Evolutionary conservation across 2,329 filamentous ascomycete species (phyloP), one percentile per base, ranked within the genome.

Genomic region (Calonectria pseudoturangicola): DNA sequence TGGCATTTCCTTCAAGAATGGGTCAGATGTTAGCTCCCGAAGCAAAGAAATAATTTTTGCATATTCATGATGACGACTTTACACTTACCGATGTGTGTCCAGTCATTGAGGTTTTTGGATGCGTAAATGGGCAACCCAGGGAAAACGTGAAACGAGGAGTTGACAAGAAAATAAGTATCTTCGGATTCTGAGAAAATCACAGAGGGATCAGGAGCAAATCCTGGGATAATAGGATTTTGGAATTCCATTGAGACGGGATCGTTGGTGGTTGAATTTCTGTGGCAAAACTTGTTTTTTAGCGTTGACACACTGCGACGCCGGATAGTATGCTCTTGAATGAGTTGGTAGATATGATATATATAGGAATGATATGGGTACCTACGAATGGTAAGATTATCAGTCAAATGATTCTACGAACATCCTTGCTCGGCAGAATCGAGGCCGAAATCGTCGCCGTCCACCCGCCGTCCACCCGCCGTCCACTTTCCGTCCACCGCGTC

Each of bases 141-240:
- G 36, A 65, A 73, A 13, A 73, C 9, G 12, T 73, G 72, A 16
- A 73, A 73, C 4, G 64, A 60, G 3, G 72, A 73, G 28, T 41
- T 73, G 33, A 73, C 68, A 3, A 73, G 58, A 36, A 65, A 73
- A 18, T 36, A 68, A 43, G 64, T 51, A 10, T 54, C 47, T 27
- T 33, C 28, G 16, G 41, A 51, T 21, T 71, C 64, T 18, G 68
- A 50, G 10, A 41, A 36, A 15, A 66, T 25, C 6, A 63, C 51
- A 8, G 68, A 68, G 4, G 72, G 72, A 30, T 72, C 72, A 30
- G 72, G 72, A 8, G 72, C 30, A n/a, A 72, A 74, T 13, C 72
- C 72, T 10, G 72, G 69, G 8, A 72, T 66, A 15, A 66, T 56
- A 6, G 69, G 69, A 16, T 73, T 73, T 47, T 62, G 66, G 50